A percentile compares a stretch with the other conserved stretches of the same genome.
Conservation (phyloP, 2,329 filamentous ascomycete species). For the Paecilomyces sp. region DNA sequence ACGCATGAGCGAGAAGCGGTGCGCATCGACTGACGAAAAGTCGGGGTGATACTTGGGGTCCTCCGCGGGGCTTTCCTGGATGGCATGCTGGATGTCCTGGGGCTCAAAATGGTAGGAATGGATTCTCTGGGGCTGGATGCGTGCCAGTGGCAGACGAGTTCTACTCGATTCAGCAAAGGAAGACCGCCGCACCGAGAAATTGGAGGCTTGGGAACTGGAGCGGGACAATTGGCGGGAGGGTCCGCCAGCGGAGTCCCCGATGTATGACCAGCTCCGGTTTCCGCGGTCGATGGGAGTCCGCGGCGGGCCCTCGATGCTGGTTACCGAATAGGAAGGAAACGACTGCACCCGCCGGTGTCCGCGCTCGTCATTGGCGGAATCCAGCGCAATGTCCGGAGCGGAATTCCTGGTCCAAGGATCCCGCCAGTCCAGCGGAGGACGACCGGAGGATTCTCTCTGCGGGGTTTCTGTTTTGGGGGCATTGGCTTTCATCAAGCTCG, state of each 20-base stretch:
- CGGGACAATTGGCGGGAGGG: not conserved
- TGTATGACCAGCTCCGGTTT: not conserved
- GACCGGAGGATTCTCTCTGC: conserved; percentile 5
- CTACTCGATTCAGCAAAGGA: conserved; percentile 3
- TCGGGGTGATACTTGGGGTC: conserved; percentile 25
- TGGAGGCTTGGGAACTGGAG: conserved; percentile 11
- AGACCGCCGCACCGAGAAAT: conserved; percentile 15
- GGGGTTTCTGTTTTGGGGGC: conserved; percentile 7
- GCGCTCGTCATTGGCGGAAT: not conserved
- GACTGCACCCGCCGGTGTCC: conserved; percentile 13
- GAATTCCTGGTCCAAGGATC: conserved; percentile 26
- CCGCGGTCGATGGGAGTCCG: not conserved
- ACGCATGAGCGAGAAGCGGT: conserved; percentile 29
- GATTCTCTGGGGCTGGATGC: conserved; percentile 16
- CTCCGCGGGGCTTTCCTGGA: conserved; percentile 17
- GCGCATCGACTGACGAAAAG: conserved; percentile 23
- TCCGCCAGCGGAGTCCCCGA: not conserved
- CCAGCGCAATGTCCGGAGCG: conserved; percentile 12
- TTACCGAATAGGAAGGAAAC: conserved; percentile 12
- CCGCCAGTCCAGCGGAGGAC: conserved; percentile 19
- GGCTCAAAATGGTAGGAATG: conserved; percentile 22
- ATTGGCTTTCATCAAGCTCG: conserved; percentile 7
- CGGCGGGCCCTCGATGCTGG: conserved; percentile 2
- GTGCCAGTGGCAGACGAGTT: conserved; percentile 8
- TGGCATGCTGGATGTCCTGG: conserved; percentile 14